A percentile compares a stretch with the other conserved stretches of the same genome.
Conservation (phyloP, 345 rosid genomes). For the Eucalyptus cloeziana region DNA sequence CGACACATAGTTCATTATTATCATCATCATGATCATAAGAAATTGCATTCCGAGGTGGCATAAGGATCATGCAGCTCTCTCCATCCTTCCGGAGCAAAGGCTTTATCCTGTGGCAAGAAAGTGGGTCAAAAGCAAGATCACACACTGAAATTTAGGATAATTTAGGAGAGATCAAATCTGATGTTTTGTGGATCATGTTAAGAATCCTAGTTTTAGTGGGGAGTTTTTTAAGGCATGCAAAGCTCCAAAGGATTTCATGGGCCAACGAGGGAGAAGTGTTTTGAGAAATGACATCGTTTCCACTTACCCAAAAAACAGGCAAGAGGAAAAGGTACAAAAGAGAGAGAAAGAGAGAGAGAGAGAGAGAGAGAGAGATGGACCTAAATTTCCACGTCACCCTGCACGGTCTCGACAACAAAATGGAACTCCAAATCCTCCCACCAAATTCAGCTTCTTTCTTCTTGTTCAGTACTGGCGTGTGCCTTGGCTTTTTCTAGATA, state of each 20-base stretch:
- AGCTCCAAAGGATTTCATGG: not conserved
- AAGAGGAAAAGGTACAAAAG: not conserved
- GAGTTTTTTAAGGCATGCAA: rapidly evolving
- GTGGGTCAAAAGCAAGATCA: not conserved
- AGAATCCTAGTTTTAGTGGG: not conserved
- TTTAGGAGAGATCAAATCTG: not conserved
- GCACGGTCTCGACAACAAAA: not conserved
- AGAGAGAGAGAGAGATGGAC: not conserved
- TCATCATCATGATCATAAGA: not conserved
- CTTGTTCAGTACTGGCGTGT: not conserved
- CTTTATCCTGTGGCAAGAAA: not conserved
- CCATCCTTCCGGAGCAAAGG: not conserved
- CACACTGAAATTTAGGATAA: not conserved
- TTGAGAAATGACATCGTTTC: not conserved
- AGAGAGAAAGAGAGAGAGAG: not conserved
- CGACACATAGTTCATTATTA: not conserved
- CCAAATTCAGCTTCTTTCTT: not conserved
- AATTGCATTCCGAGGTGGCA: not conserved
- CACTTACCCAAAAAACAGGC: not conserved
- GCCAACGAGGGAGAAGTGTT: not conserved
- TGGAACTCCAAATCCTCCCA: not conserved
- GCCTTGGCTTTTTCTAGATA: not conserved
- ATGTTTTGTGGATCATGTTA: not conserved
- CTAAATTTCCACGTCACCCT: not conserved
- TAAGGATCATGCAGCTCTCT: not conserved